These are phyloP conservation scores for Diospyros kaki DNA, from an alignment of 148 eudicot species.

Conservation along the genomic window DNA sequence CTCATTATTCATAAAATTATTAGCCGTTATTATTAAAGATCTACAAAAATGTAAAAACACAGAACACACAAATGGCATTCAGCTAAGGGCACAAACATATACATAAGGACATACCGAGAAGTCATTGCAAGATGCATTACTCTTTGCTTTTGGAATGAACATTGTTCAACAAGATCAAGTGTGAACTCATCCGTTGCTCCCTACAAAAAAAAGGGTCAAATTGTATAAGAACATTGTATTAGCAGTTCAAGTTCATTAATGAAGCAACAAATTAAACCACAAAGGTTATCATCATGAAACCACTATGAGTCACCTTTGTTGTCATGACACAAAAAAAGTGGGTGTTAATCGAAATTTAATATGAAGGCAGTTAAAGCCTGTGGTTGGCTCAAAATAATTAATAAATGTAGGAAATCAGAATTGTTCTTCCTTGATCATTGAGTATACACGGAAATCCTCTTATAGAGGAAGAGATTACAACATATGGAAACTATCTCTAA, in stretches of 20 bases:
- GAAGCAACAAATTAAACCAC: neutral
- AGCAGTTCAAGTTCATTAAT: neutral
- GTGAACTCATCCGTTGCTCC: slow-evolving; percentile 96
- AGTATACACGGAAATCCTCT: too few relatives aligned
- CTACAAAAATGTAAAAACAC: neutral
- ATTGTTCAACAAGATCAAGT: slow-evolving; percentile 99
- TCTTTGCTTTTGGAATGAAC: slow-evolving; percentile 92
- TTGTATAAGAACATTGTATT: neutral
- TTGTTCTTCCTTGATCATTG: too few relatives aligned
- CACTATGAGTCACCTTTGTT: too few relatives aligned
- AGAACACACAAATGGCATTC: neutral
- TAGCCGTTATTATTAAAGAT: neutral
- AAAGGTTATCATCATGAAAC: neutral
- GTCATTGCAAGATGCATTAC: slow-evolving; percentile 91
- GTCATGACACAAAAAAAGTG: too few relatives aligned
- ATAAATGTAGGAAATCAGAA: too few relatives aligned
- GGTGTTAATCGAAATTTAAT: too few relatives aligned
- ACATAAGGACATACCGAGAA: slow-evolving; percentile 52
- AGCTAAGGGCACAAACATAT: neutral
- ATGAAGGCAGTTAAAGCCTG: too few relatives aligned
- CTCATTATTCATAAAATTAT: too few relatives aligned
- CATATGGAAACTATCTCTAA: too few relatives aligned
- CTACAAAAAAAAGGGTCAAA: slow-evolving; percentile 32
- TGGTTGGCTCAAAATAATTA: too few relatives aligned
- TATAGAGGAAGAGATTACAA: too few relatives aligned